Evolutionary conservation across 441 rosid genomes (phyloP).

Genomic region (Erodium trifolium): DNA sequence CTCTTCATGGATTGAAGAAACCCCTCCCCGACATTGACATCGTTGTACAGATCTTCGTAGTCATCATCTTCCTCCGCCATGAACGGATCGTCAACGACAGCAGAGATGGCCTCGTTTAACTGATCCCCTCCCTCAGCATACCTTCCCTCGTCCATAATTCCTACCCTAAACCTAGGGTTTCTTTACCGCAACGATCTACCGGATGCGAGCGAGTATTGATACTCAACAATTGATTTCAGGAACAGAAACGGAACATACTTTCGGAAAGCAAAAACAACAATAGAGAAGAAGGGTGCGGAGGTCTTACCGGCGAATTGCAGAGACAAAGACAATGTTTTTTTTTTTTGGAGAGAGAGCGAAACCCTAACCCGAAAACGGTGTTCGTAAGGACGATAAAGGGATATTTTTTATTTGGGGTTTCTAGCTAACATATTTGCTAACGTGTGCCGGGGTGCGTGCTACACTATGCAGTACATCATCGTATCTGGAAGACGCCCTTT

Average conservation of each 20-base stretch:
- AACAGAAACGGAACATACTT: neutral
- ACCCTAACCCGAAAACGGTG: slow-evolving; percentile 27
- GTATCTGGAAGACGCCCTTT: no score
- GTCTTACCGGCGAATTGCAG: slow-evolving; percentile 21
- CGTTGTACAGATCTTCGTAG: slow-evolving; percentile 74
- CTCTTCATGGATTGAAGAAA: slow-evolving; percentile 49
- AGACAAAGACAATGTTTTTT: neutral
- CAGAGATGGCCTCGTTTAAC: slow-evolving; percentile 57
- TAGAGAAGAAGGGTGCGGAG: neutral
- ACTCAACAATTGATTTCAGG: neutral
- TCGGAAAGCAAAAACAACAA: neutral
- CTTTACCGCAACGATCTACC: no score
- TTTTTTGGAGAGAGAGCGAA: slow-evolving; percentile 8
- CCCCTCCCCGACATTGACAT: slow-evolving; percentile 80
- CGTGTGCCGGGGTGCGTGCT: slow-evolving; percentile 10
- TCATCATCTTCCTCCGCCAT: slow-evolving; percentile 75
- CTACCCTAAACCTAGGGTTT: neutral
- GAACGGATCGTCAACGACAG: slow-evolving; percentile 47
- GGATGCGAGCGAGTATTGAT: no score
- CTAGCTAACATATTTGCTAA: neutral
- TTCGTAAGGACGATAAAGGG: neutral
- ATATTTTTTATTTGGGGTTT: neutral
- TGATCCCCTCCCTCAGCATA: slow-evolving; percentile 40
- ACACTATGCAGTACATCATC: neutral
- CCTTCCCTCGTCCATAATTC: slow-evolving; percentile 24